phyloP scores from a whole-genome alignment of 1,139 yeast genomes.

The Candida sanyaensis region DNA sequence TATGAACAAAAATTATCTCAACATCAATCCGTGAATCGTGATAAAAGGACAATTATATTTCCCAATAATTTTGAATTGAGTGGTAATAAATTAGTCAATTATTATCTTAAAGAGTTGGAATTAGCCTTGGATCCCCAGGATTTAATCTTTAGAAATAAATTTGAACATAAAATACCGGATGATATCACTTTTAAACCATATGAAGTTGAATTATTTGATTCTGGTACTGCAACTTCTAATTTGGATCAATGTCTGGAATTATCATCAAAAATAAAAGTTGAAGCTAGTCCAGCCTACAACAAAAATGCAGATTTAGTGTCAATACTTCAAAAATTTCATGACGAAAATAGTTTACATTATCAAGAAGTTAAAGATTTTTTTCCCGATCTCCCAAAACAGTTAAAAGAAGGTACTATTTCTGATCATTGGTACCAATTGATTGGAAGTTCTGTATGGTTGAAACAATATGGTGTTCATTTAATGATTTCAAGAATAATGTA shows the following conservation, averaged over 20 bases:
- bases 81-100: background rate
- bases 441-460: slow-evolving; percentile 43
- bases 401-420: slow-evolving; percentile 28
- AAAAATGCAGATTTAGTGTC: slow-evolving; percentile 13
- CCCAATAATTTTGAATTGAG: background rate
- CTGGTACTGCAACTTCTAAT: background rate
- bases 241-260: background rate
- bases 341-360: slow-evolving; percentile 20
- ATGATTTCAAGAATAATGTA: slow-evolving; percentile 39
- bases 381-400: slow-evolving; percentile 26
- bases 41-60: slow-evolving; percentile 1
- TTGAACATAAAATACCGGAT: background rate
- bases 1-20: background rate
- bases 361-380: slow-evolving; percentile 28
- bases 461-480: slow-evolving; percentile 41
- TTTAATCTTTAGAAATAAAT: slow-evolving; percentile 1
- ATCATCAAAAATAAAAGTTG: background rate
- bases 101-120: background rate
- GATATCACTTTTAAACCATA: background rate
- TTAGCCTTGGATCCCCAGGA: slow-evolving; percentile 4
- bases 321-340: slow-evolving; percentile 14
- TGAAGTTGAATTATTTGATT: slow-evolving; percentile 1
- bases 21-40: background rate
- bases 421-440: slow-evolving; percentile 39
- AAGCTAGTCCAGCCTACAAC: slow-evolving; percentile 1